Conservation (phyloP, 2,329 filamentous ascomycete species). For the Leptographium galeiforme region DNA sequence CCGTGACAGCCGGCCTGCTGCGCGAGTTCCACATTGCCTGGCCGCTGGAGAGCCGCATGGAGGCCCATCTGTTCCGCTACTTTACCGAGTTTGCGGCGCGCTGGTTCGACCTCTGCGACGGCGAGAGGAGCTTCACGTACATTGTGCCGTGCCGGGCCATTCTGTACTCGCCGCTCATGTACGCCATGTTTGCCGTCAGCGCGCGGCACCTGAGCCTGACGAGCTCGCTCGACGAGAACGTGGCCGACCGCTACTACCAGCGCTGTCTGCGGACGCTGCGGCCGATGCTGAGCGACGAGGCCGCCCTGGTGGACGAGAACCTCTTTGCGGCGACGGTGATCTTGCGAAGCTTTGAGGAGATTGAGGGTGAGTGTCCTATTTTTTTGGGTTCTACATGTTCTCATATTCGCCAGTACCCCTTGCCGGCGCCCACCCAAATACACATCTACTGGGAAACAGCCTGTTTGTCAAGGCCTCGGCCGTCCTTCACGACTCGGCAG, state of each 20-base stretch:
- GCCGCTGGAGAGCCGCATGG: not conserved
- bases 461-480: slow-evolving; percentile 1
- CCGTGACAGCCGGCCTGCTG: not conserved
- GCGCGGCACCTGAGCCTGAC: not conserved
- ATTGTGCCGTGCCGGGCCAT: not conserved
- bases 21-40: not conserved
- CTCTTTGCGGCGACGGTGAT: slow-evolving; percentile 4
- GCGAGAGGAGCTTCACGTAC: not conserved
- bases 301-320: slow-evolving; percentile 2
- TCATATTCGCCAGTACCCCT: not conserved
- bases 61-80: not conserved
- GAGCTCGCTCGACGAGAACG: not conserved
- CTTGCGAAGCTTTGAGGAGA: slow-evolving; percentile 1
- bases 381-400: not conserved
- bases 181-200: slow-evolving; percentile 1
- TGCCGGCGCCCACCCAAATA: not conserved
- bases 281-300: slow-evolving; percentile 1
- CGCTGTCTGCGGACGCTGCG: not conserved
- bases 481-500: not conserved
- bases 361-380: not conserved
- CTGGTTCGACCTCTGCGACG: slow-evolving; percentile 1
- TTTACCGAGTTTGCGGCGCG: not conserved
- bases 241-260: slow-evolving; percentile 1
- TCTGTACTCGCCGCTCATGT: not conserved
- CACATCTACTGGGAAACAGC: slow-evolving; percentile 1